Evolutionary conservation across 2,329 filamentous ascomycete species (phyloP), one percentile per base, ranked within the genome.

Genomic region (Colletotrichum sp.): DNA sequence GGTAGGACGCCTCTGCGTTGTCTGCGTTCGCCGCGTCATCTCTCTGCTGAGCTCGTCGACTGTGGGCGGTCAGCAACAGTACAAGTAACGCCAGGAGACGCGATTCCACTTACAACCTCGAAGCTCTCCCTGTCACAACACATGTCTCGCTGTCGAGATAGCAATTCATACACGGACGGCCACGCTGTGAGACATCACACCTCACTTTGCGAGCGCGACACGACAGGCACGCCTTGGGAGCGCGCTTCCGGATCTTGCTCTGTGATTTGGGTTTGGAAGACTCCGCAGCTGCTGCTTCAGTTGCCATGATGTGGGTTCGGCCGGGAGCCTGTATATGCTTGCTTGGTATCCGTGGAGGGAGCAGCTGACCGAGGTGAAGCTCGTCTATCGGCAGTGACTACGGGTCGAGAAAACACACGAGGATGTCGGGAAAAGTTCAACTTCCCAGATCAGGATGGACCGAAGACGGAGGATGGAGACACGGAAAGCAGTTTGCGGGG

Each of bases 111-210:
- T 75, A 85, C 83, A 84, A 83, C 72, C 82, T 82, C 6, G 82
- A 85, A 24, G 82, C 84, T 73, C 83, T 81, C 55, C 81, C 82
- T 11, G 82, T 85, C 70, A 85, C 81, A 66, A 87, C 78, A 75
- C 84, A 84, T 0, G 81, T 82, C 76, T 88, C 86, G 72, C 84
- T 86, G 76, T 89, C 87, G 69, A 88, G 84, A 59, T 86, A 86
- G 77, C 87, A 89, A 70, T 88, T 88, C 81, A 88, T 88, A 79
- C 85, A 89, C 9, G 87, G 87, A 36, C 83, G 81, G 5, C 86
- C 87, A 71, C 84, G 82, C 75, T 87, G 86, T 54, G 84, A 87
- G 18, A 88, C 86, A 77, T 88, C 87, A 71, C 87, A 89, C 33
- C 87, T 82, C 33, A 89, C 87, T 77, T 89, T 88, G 31, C 87